Evolutionary conservation across 495 filamentous ascomycete genomes (phyloP).

Genomic region (Cladorrhinum samala): DNA sequence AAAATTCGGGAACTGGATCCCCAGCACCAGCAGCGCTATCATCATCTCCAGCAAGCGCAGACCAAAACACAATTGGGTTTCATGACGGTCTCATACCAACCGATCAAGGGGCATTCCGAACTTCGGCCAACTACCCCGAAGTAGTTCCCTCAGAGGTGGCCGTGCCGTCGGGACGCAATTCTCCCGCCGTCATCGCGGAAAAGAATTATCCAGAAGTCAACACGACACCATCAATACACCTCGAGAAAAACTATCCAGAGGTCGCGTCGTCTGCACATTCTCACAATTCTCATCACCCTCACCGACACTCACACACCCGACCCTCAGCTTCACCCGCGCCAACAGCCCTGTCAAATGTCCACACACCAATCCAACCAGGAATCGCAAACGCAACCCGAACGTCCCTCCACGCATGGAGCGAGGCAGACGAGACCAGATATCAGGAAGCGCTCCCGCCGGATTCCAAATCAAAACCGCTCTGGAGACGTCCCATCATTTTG

Average conservation of each 20-base stretch:
- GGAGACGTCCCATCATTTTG: conserved; percentile 9
- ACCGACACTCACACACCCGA: background rate
- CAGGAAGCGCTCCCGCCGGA: background rate
- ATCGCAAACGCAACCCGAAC: background rate
- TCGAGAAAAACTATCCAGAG: conserved; percentile 16
- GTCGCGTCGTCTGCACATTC: conserved; percentile 1
- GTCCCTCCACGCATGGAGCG: background rate
- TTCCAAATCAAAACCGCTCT: background rate
- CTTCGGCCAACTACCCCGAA: conserved; percentile 12
- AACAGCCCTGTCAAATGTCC: background rate
- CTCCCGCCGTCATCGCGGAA: background rate
- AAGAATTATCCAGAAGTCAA: background rate
- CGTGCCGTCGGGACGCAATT: background rate
- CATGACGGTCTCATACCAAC: conserved; percentile 19
- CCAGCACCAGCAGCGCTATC: too few species aligned
- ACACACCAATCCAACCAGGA: background rate
- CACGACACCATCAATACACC: background rate
- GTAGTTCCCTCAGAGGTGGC: conserved; percentile 4
- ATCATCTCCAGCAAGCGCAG: too few species aligned
- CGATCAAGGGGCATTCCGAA: background rate
- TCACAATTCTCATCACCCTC: background rate
- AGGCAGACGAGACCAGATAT: background rate
- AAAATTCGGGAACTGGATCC: background rate
- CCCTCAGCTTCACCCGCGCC: background rate
- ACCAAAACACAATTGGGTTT: too few species aligned